These are phyloP conservation scores for Bidens hawaiensis DNA, from an alignment of 140 eudicot species.

Conservation along the genomic window DNA sequence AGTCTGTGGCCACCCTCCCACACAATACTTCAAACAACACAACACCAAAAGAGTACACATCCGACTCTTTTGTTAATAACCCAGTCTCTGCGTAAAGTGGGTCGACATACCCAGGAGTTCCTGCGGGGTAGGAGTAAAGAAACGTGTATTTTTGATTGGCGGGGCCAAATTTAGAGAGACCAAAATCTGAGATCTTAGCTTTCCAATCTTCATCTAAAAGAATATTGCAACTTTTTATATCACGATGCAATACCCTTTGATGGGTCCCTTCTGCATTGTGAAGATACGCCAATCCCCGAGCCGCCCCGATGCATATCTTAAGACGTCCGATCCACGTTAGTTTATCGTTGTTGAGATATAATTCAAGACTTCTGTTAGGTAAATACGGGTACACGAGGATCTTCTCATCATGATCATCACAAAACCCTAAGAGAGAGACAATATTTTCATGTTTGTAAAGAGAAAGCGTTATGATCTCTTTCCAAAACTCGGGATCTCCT, in stretches of 20 bases:
- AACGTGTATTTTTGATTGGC: background rate
- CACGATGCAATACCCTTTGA: constrained; percentile 6
- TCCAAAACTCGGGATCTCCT: constrained; percentile 12
- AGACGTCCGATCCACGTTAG: background rate
- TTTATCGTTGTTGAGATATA: background rate
- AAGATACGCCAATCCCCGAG: background rate
- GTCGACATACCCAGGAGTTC: background rate
- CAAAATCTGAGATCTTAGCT: constrained; percentile 9
- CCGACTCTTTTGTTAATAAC: constrained; percentile 7
- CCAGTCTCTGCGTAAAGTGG: constrained; percentile 11
- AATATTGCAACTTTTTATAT: constrained; percentile 7
- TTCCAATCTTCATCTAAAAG: constrained; percentile 5
- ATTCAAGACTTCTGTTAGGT: background rate
- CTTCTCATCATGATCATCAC: constrained; percentile 3
- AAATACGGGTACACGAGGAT: background rate
- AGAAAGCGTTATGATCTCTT: constrained; percentile 7
- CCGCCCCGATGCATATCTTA: constrained; percentile 12
- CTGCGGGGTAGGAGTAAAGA: background rate
- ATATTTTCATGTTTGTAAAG: background rate
- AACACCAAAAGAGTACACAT: constrained; percentile 12
- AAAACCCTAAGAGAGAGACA: constrained; percentile 4
- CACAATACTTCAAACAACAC: constrained; percentile 8
- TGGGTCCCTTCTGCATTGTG: background rate
- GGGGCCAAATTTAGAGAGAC: constrained; percentile 1
- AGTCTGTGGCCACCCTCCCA: constrained; percentile 10